Evolutionary conservation across 768 basidiomycete species (phyloP).

Genomic region (Lactifluus volemus): DNA sequence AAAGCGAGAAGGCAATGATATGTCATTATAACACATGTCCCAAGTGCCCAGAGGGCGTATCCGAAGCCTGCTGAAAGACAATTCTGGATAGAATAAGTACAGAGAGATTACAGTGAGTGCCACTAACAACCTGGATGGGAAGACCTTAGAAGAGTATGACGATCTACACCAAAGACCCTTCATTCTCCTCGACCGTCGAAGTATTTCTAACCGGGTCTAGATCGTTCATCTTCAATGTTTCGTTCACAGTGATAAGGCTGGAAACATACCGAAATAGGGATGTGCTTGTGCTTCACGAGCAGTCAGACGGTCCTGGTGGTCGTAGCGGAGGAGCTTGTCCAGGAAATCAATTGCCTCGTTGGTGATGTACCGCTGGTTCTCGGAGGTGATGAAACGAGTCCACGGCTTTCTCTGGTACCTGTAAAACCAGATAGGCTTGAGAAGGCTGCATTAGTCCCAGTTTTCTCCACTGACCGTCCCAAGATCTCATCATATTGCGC

Average conservation of each 20-base stretch:
- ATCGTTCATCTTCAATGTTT: constrained; percentile 17
- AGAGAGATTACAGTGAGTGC: constrained; percentile 16
- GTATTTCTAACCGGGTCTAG: constrained; percentile 62
- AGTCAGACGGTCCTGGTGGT: constrained; percentile 94
- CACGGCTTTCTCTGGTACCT: constrained; percentile 93
- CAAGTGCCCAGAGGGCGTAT: constrained; percentile 6
- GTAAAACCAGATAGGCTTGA: neutral
- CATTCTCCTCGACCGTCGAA: constrained; percentile 51
- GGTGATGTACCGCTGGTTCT: constrained; percentile 93
- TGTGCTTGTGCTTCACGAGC: constrained; percentile 89
- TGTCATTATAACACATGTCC: constrained; percentile 15
- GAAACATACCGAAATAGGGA: constrained; percentile 74
- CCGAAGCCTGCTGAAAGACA: constrained; percentile 10
- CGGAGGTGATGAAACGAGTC: constrained; percentile 90
- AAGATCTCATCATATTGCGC: constrained; percentile 94
- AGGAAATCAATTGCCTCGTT: constrained; percentile 96
- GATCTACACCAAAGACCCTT: constrained; percentile 37
- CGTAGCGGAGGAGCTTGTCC: constrained; percentile 92
- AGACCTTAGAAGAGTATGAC: constrained; percentile 11
- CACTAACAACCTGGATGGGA: constrained; percentile 7
- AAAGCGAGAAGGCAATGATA: constrained; percentile 1
- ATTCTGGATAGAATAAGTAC: constrained; percentile 18
- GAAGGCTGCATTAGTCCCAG: constrained; percentile 7
- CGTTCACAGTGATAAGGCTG: constrained; percentile 11
- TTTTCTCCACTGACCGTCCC: constrained; percentile 47